Evolutionary conservation across 1,139 yeast species (phyloP).

Genomic region (Geotrichum fermentans): DNA sequence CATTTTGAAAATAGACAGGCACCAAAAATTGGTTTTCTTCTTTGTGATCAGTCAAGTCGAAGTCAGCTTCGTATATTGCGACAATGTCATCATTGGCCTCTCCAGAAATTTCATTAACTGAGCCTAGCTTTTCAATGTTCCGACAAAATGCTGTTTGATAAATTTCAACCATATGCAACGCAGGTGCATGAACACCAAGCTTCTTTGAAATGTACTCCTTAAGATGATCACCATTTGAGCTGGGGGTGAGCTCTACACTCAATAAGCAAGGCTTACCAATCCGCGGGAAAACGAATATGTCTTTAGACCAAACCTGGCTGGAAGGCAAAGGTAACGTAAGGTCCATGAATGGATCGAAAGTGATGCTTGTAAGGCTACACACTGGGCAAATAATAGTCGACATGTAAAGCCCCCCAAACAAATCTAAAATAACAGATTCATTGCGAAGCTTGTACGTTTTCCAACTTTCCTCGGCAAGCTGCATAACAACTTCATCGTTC

Average conservation of each 20-base stretch:
- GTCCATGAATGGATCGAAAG: slow-evolving; percentile 93
- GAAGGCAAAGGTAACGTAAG: slow-evolving; percentile 85
- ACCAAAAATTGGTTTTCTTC: slow-evolving; percentile 47
- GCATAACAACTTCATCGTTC: slow-evolving; percentile 51
- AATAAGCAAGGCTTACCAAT: slow-evolving; percentile 46
- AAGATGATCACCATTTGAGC: slow-evolving; percentile 61
- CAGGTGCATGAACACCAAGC: slow-evolving; percentile 24
- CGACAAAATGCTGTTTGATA: slow-evolving; percentile 65
- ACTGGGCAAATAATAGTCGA: slow-evolving; percentile 86
- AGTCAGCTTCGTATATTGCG: slow-evolving; percentile 22
- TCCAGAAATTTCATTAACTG: slow-evolving; percentile 60
- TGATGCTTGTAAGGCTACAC: slow-evolving; percentile 74
- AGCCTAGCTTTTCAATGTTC: slow-evolving; percentile 59
- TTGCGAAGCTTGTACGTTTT: slow-evolving; percentile 71
- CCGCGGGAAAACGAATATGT: slow-evolving; percentile 58
- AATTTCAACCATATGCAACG: slow-evolving; percentile 63
- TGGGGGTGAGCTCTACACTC: slow-evolving; percentile 68
- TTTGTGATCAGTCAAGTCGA: slow-evolving; percentile 21
- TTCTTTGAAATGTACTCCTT: slow-evolving; percentile 52
- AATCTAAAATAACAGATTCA: slow-evolving; percentile 77
- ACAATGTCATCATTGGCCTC: slow-evolving; percentile 62
- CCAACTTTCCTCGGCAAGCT: slow-evolving; percentile 77
- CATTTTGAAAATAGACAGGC: slow-evolving; percentile 61
- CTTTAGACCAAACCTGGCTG: slow-evolving; percentile 66
- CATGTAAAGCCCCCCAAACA: slow-evolving; percentile 86